Conservation (phyloP, 768 basidiomycete genomes). For the Leucocoprinus birnbaumii region DNA sequence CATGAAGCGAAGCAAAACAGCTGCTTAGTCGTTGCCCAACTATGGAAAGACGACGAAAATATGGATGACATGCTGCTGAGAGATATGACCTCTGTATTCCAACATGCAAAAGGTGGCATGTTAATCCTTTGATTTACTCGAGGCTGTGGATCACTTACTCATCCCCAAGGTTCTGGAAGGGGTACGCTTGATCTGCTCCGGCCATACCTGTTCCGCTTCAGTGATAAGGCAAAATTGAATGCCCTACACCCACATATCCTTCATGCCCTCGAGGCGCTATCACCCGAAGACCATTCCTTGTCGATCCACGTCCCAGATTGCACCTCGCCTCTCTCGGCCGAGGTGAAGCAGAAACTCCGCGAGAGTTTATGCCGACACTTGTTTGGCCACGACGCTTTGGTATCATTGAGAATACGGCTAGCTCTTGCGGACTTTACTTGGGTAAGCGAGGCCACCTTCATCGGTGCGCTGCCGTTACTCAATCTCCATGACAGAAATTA, state of each 20-base stretch:
- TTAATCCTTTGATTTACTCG: neutral
- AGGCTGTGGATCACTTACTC: neutral
- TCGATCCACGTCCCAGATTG: slow-evolving; percentile 27
- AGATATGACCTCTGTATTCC: slow-evolving; percentile 28
- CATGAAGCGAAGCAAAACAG: slow-evolving; percentile 66
- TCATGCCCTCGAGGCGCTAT: slow-evolving; percentile 32
- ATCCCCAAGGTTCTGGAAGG: slow-evolving; percentile 32
- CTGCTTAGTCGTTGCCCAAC: slow-evolving; percentile 51
- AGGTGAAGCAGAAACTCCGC: slow-evolving; percentile 43
- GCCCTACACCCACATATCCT: slow-evolving; percentile 42
- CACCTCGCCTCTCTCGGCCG: slow-evolving; percentile 24
- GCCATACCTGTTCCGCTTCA: slow-evolving; percentile 38
- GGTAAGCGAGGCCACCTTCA: slow-evolving; percentile 23
- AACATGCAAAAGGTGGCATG: slow-evolving; percentile 29
- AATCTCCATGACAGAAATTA: slow-evolving; percentile 39
- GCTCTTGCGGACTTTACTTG: slow-evolving; percentile 49
- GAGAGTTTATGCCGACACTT: slow-evolving; percentile 52
- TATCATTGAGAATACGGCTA: slow-evolving; percentile 54
- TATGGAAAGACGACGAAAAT: slow-evolving; percentile 44
- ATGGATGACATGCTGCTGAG: slow-evolving; percentile 23
- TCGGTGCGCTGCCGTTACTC: neutral
- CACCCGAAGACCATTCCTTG: slow-evolving; percentile 29
- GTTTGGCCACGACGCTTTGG: slow-evolving; percentile 57
- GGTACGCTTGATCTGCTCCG: slow-evolving; percentile 51
- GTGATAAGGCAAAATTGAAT: slow-evolving; percentile 22